Base-by-base conservation (phyloP, 108 stramenopile species). In the Nitzschia sp. region DNA sequence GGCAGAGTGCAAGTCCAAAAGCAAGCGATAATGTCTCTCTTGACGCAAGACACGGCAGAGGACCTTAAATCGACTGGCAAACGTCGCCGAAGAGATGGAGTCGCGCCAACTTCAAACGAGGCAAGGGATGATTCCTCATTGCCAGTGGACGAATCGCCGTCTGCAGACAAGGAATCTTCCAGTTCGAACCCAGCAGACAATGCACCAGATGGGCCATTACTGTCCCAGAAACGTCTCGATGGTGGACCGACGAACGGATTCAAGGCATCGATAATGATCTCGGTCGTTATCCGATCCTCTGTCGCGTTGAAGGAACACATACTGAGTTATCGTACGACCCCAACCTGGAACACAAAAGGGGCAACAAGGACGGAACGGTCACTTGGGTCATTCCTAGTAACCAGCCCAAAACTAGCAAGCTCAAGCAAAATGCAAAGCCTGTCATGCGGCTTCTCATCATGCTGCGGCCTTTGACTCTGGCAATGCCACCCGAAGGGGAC, bases 301-400 rank as follows among this genome's bases (percentile, higher is more conserved):
- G 85, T 68, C 70, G 72, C 17, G 82, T 86, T 31, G 78, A 83
- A 32, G 25, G 45, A 18, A 78, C 80, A 11, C 68, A 78, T 59
- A 70, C 77, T 11, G 85, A 86, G 66, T 86, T 86, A 46, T 82
- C 85, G 2, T 75, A 54, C 2, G 82, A 86, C 45, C 79, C 79
- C 1, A 51, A 63, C 18, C 23, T 35, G 26, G 70, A 81, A 63
- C 42, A 56, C 15, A 61, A 58, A 56, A 75, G 57, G 4, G 54
- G 61, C 11, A 47, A 59, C 45, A 57, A 55, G 31, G 64, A 53
- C 21, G 38, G 64, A 53, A 66, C n/a, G n/a, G n/a, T n/a, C n/a
- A n/a, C 25, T 2, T 48, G 48, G 58, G 38, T 38, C 6, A 9
- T 31, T 29, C 72, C 72, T 0, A 19, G 57, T 31, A 17, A 51